A percentile compares a stretch with the other conserved stretches of the same genome.
Evolutionary conservation across 495 filamentous ascomycete genomes (phyloP).

Genomic region (Podospora fimiseda): DNA sequence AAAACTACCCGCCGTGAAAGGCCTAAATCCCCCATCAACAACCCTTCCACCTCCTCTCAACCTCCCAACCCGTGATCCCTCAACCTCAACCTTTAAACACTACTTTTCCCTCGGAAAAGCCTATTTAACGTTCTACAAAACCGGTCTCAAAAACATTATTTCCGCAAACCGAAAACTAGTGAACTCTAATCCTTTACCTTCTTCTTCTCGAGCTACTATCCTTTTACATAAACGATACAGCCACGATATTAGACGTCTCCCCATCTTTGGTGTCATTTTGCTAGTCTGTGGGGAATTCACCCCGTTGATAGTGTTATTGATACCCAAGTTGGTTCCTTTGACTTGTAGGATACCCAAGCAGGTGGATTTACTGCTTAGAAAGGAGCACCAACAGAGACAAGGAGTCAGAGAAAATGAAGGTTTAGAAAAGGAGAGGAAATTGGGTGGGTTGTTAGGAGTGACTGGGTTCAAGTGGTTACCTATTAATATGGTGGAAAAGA

Average conservation of each 20-base stretch:
- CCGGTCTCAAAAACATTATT: conserved; percentile 65
- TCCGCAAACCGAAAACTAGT: conserved; percentile 40
- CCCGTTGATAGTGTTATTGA: conserved; percentile 62
- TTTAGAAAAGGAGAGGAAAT: not conserved
- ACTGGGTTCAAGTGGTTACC: conserved; percentile 17
- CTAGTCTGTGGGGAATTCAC: conserved; percentile 79
- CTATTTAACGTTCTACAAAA: conserved; percentile 79
- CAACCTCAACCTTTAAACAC: conserved; percentile 37
- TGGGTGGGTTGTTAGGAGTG: not conserved
- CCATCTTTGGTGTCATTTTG: conserved; percentile 65
- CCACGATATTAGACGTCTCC: conserved; percentile 67
- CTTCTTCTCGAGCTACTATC: conserved; percentile 14
- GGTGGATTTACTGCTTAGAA: conserved; percentile 47
- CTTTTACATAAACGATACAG: conserved; percentile 30
- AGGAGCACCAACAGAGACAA: conserved; percentile 44
- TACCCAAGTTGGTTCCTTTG: conserved; percentile 63
- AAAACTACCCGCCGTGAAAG: not conserved
- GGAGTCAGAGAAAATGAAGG: not conserved
- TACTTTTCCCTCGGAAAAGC: conserved; percentile 47
- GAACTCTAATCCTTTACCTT: not conserved
- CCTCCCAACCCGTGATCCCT: conserved; percentile 35
- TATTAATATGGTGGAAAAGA: conserved; percentile 3
- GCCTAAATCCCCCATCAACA: conserved; percentile 52
- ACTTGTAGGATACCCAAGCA: conserved; percentile 79
- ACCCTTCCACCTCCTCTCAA: conserved; percentile 55